Base-by-base conservation (phyloP, 2,329 filamentous ascomycete species). In the Colletotrichum cereale region DNA sequence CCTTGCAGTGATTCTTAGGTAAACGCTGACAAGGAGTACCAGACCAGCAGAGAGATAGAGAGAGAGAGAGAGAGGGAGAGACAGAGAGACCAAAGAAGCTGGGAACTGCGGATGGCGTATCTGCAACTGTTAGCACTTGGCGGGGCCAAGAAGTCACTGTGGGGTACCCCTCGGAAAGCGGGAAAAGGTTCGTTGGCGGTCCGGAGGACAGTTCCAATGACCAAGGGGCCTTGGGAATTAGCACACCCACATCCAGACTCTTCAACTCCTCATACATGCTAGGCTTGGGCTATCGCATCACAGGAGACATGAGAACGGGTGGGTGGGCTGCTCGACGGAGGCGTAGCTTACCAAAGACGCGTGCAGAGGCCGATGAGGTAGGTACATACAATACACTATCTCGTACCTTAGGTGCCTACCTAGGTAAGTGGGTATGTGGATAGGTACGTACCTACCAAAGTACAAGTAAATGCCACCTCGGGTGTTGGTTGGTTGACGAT, bases 71-170 rank as follows among this genome's bases (percentile, higher is more conserved):
- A n/a, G 42, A n/a, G n/a, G n/a, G n/a, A n/a, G 31, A 8, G 42
- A 44, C 7, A n/a, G 42, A n/a, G 21, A 47, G 42, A 47, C 18
- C 55, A 29, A 63, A 40, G 26, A 56, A 55, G n/a, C 52, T 65
- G 48, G 66, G 66, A 56, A 61, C 48, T 56, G 55, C 55, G 55
- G 48, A 71, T 71, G 67, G 67, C 67, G 56, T 62, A 66, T 71
- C 21, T 56, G 31, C 42, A 44, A 40, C 53, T 71, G 64, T 71
- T 67, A 71, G 57, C 26, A 47, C 57, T 52, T 55, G 50, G 50
- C 57, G 64, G 68, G 68, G 50, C 57, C 34, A 47, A 34, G 42
- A 71, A 36, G 68, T 71, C 65, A 52, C 57, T 42, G 52, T 58
- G 64, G 57, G 36, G 68, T 57, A 52, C 57, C 52, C 36, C 10